phyloP scores from a whole-genome alignment of 768 basidiomycete species.

The Boletales sp. region DNA sequence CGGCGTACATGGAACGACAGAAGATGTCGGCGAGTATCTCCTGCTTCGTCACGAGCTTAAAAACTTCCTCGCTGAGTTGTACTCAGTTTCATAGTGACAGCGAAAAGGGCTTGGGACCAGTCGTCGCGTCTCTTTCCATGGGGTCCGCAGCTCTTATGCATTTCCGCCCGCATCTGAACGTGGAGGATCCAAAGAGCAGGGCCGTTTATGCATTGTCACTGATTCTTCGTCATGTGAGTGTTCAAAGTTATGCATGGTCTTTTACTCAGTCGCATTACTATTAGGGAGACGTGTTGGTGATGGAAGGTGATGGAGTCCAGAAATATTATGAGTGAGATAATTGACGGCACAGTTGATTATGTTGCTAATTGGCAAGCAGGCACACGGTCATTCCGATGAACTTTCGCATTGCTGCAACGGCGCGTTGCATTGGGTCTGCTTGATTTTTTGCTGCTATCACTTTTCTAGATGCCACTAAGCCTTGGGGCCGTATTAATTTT shows the following conservation, averaged over 20 bases:
- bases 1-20: conserved; percentile 83
- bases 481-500: too few species aligned
- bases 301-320: conserved; percentile 70
- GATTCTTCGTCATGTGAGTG: conserved; percentile 61
- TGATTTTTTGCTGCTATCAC: conserved; percentile 6
- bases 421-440: conserved; percentile 52
- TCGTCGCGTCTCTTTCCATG: conserved; percentile 72
- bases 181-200: conserved; percentile 27
- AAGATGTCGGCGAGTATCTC: conserved; percentile 65
- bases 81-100: conserved; percentile 75
- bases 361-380: conserved; percentile 34
- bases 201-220: conserved; percentile 46
- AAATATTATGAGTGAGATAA: conserved; percentile 62
- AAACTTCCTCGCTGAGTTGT: conserved; percentile 5
- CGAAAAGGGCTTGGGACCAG: conserved; percentile 68
- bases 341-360: not conserved
- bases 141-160: conserved; percentile 79
- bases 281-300: conserved; percentile 77
- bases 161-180: conserved; percentile 52
- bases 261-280: not conserved
- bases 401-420: conserved; percentile 79
- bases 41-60: not conserved
- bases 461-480: not conserved
- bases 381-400: conserved; percentile 73
- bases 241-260: not conserved